Conservation (phyloP, 306 rosid species). For the Hippophae tibetana region DNA sequence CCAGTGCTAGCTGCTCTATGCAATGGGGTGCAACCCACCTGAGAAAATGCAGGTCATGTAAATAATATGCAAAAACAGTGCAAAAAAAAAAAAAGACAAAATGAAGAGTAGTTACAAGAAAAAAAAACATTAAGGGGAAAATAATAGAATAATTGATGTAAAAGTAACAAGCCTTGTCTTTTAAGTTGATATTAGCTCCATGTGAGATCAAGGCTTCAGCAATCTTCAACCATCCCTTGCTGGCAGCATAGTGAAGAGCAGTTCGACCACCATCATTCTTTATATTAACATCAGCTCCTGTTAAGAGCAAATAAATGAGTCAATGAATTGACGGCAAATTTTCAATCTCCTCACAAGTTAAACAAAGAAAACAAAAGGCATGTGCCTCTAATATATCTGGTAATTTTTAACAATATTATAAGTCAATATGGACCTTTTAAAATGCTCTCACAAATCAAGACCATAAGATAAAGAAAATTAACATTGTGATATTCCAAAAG, state of each 20-base stretch:
- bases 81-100: neutral
- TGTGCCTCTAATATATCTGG: neutral
- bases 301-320: conserved; percentile 4
- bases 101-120: neutral
- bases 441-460: too few species aligned
- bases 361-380: neutral
- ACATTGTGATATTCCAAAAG: too few species aligned
- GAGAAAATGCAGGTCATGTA: conserved; percentile 3
- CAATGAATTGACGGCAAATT: neutral
- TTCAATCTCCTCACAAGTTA: neutral
- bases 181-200: conserved; percentile 60
- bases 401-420: neutral
- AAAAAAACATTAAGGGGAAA: neutral
- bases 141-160: neutral
- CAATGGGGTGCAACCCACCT: conserved; percentile 94
- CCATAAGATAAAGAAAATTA: too few species aligned
- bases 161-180: conserved; percentile 62
- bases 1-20: conserved; percentile 93
- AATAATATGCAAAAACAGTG: neutral
- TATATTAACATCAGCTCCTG: conserved; percentile 77
- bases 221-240: conserved; percentile 78
- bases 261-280: conserved; percentile 70
- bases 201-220: conserved; percentile 63
- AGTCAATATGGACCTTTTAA: too few species aligned
- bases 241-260: conserved; percentile 91